Evolutionary conservation across 257 asterid genomes (phyloP).

Genomic region (Anisodus acutangulus): DNA sequence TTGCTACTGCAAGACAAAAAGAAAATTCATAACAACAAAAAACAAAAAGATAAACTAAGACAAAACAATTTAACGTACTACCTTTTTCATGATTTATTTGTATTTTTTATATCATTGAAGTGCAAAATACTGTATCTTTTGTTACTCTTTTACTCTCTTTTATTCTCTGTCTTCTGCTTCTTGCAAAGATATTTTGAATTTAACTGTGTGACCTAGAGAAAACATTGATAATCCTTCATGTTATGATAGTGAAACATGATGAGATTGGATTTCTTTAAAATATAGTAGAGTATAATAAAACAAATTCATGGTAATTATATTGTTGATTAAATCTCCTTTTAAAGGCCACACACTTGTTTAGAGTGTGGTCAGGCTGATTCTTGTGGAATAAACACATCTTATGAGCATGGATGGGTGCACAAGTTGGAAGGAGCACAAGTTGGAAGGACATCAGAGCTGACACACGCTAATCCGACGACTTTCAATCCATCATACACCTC

Average conservation of each 20-base stretch:
- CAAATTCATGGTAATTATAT: constrained; percentile 17
- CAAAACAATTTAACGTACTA: neutral
- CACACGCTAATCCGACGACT: no score
- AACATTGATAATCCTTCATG: constrained; percentile 12
- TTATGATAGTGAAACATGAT: neutral
- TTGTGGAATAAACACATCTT: no score
- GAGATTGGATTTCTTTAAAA: neutral
- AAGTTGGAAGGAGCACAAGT: no score
- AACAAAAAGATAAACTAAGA: neutral
- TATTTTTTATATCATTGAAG: neutral
- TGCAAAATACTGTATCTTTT: neutral
- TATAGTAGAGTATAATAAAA: neutral
- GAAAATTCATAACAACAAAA: neutral
- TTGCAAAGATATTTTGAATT: neutral
- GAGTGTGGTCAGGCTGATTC: no score
- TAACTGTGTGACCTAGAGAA: neutral
- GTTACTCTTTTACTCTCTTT: neutral
- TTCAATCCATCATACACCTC: no score
- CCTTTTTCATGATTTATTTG: neutral
- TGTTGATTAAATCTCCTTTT: no score
- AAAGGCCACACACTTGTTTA: no score
- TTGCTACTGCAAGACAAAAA: neutral
- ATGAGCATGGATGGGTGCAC: no score
- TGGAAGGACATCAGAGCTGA: no score
- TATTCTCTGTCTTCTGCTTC: neutral